These are phyloP conservation scores for Calocybe gangraenosa DNA, from an alignment of 768 basidiomycete species.

Conservation along the genomic window DNA sequence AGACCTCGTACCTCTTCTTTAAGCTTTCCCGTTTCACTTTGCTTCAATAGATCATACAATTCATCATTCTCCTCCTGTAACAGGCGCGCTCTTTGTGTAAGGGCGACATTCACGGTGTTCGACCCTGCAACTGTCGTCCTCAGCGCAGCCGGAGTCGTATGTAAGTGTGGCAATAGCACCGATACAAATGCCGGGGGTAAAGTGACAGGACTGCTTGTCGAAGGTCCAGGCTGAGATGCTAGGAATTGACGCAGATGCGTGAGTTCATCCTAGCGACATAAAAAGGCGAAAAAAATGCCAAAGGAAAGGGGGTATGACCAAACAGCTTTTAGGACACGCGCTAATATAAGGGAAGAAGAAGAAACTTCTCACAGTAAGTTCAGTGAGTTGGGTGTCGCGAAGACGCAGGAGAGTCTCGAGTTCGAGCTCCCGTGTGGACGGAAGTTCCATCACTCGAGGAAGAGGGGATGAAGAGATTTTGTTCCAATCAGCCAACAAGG, in stretches of 20 bases:
- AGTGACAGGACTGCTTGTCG: slow-evolving; percentile 58
- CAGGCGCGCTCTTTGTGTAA: slow-evolving; percentile 66
- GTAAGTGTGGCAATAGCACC: slow-evolving; percentile 64
- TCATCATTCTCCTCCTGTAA: slow-evolving; percentile 89
- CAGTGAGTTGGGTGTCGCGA: slow-evolving; percentile 66
- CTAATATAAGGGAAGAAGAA: slow-evolving; percentile 1
- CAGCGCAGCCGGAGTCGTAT: slow-evolving; percentile 27
- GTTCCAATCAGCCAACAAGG: too few relatives aligned
- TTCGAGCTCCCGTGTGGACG: slow-evolving; percentile 73
- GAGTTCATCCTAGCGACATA: slow-evolving; percentile 62
- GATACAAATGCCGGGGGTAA: slow-evolving; percentile 70
- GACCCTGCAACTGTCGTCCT: slow-evolving; percentile 28
- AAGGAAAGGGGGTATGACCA: too few relatives aligned
- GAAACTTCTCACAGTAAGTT: slow-evolving; percentile 58
- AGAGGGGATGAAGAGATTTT: slow-evolving; percentile 4
- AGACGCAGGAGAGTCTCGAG: slow-evolving; percentile 75
- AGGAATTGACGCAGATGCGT: slow-evolving; percentile 64
- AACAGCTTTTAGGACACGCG: too few relatives aligned
- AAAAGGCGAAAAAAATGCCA: background rate
- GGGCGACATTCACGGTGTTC: slow-evolving; percentile 64
- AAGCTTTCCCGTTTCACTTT: slow-evolving; percentile 72
- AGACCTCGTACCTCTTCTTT: slow-evolving; percentile 79
- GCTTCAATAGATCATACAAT: slow-evolving; percentile 69
- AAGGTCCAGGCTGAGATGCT: slow-evolving; percentile 52
- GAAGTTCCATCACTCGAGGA: slow-evolving; percentile 54